These are phyloP conservation scores for Solanum hybrid DNA, from an alignment of 305 asterid genomes.

Conservation along the genomic window DNA sequence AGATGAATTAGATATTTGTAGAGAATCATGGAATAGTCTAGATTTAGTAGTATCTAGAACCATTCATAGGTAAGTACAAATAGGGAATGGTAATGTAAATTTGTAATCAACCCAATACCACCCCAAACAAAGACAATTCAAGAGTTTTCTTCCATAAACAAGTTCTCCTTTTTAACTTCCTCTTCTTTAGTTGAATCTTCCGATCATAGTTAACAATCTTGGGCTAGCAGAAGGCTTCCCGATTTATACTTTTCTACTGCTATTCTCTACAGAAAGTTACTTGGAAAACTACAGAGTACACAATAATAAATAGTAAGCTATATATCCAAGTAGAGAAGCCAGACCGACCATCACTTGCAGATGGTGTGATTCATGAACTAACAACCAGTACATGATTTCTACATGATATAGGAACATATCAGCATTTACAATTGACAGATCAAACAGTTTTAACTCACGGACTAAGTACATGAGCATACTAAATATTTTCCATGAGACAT, in stretches of 20 bases:
- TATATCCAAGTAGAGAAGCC: not conserved
- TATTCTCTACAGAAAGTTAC: not conserved
- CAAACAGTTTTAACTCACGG: not conserved
- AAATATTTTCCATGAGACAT: not conserved
- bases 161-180: not conserved
- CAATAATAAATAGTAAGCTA: not conserved
- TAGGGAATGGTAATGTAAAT: not conserved
- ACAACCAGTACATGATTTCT: not conserved
- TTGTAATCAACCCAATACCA: not conserved
- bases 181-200: not conserved
- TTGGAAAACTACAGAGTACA: not conserved
- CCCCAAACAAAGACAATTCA: not conserved
- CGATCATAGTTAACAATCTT: not conserved
- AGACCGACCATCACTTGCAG: not conserved
- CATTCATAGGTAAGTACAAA: not conserved
- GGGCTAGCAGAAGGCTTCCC: not conserved
- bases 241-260: not conserved
- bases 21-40: not conserved
- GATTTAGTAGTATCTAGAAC: not conserved
- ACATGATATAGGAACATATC: not conserved
- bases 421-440: not conserved
- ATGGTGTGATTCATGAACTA: not conserved
- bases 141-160: not conserved
- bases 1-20: not conserved
- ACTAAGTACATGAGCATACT: not conserved